Evolutionary conservation across 495 filamentous ascomycete species (phyloP), one percentile per base, ranked within the genome.

Genomic region (Tuber brumale): DNA sequence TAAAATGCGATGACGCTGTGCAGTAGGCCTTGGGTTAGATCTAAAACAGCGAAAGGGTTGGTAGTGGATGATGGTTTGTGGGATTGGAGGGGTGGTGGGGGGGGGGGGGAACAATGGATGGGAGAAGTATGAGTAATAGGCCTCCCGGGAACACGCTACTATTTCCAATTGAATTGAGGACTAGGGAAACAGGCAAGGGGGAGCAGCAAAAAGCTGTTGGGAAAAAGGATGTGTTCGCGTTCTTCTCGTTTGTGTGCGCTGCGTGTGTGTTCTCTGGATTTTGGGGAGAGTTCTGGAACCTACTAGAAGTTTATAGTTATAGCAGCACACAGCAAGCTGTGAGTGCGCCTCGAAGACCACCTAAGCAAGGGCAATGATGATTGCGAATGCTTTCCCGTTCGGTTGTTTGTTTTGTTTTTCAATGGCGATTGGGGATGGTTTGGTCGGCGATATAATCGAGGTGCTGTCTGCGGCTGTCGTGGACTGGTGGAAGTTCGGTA

Each of bases 401-500:
- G 48, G 37, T 39, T 39, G 37, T 39, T 39, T 39, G 3, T 39
- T 57, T 57, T 57, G 27, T 48, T 23, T 27, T 57, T 57, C 48
- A 57, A 57, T 57, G 48, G 48, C n/a, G n/a, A 14, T 57, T 57
- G 48, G n/a, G 23, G 19, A 48, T 7, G 45, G 10, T 57, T 57
- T 57, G 23, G n/a, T 51, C 23, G 48, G 48, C 48, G 48, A 51
- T 51, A 51, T 51, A 48, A 45, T 43, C 35, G 41, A 46, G 41
- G 44, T 44, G 61, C 39, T 70, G 8, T 78, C 69, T 43, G 73
- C 75, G 51, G 72, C 72, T 46, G 70, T 70, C 57, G 66, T 27
- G 42, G 51, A 35, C 35, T 70, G n/a, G 19, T 51, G 14, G 19
- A 45, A 51, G 66, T 41, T 75, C 48, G 69, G 23, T 57, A 4